Percentiles rank a stretch among this genome's conserved stretches.
These are phyloP conservation scores for Lophiotrema nucula DNA, from an alignment of 495 filamentous ascomycete species.

Conservation along the genomic window DNA sequence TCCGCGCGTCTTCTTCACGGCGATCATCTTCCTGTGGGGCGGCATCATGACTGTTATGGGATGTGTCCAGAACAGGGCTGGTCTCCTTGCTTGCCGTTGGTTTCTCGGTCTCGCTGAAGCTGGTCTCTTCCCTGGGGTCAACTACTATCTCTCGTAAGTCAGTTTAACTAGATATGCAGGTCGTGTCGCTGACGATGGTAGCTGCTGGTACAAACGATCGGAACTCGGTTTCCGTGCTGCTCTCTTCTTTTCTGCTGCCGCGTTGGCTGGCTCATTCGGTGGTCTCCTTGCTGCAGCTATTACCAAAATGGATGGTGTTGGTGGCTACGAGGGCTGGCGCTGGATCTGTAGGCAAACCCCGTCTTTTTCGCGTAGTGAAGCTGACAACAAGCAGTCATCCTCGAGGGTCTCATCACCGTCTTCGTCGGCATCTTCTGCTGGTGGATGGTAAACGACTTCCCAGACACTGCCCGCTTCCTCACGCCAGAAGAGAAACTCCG, in stretches of 20 bases:
- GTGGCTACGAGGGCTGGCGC: conserved; percentile 68
- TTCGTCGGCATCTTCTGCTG: conserved; percentile 73
- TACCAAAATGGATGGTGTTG: conserved; percentile 68
- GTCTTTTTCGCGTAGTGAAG: background rate
- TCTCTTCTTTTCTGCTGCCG: conserved; percentile 88
- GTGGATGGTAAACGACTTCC: conserved; percentile 88
- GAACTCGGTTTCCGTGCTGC: conserved; percentile 78
- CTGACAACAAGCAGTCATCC: conserved; percentile 45
- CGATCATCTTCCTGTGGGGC: conserved; percentile 65
- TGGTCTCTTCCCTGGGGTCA: conserved; percentile 84
- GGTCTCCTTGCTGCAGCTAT: conserved; percentile 79
- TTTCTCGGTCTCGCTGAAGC: conserved; percentile 85
- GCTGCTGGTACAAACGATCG: conserved; percentile 76
- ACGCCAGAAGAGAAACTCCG: conserved; percentile 67
- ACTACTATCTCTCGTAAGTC: conserved; percentile 70
- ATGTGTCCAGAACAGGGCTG: conserved; percentile 69
- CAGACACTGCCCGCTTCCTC: conserved; percentile 77
- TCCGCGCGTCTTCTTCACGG: conserved; percentile 46
- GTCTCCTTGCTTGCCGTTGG: conserved; percentile 79
- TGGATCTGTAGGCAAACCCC: conserved; percentile 62
- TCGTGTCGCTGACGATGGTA: background rate
- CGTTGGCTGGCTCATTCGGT: conserved; percentile 81
- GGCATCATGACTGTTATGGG: conserved; percentile 83
- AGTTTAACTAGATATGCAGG: background rate
- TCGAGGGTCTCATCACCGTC: conserved; percentile 75